Percentiles rank a stretch among this genome's conserved stretches.
Evolutionary conservation across 202 grass and related monocot genomes (phyloP).

Genomic region (Cymbopogon flexuosus): DNA sequence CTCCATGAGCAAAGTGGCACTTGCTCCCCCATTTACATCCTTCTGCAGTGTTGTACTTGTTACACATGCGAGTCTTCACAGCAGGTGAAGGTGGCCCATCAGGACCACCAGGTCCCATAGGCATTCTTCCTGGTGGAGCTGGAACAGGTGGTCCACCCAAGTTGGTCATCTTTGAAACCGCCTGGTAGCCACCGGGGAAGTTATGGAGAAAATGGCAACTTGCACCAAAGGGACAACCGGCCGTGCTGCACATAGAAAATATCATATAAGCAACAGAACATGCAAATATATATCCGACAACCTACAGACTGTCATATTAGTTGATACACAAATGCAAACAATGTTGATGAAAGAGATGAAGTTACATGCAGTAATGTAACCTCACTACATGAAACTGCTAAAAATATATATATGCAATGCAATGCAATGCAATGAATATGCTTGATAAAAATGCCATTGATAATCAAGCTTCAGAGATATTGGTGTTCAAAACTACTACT

Average conservation of each 20-base stretch:
- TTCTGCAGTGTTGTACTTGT: slow-evolving; percentile 85
- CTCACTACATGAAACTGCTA: neutral
- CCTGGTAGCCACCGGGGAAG: slow-evolving; percentile 74
- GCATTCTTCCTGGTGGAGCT: slow-evolving; percentile 52
- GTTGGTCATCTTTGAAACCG: slow-evolving; percentile 71
- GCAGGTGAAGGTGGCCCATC: slow-evolving; percentile 36
- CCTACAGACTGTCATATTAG: neutral
- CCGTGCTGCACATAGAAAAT: slow-evolving; percentile 48
- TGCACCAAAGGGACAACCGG: slow-evolving; percentile 76
- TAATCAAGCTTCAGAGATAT: neutral
- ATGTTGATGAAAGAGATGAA: neutral
- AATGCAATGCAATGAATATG: neutral
- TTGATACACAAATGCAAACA: slow-evolving; percentile 5
- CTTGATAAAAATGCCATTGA: neutral
- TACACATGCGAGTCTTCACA: slow-evolving; percentile 71
- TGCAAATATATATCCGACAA: neutral
- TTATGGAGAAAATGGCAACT: slow-evolving; percentile 84
- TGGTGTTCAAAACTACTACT: neutral
- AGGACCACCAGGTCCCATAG: slow-evolving; percentile 31
- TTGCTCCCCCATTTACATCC: slow-evolving; percentile 90
- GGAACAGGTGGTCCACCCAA: slow-evolving; percentile 43
- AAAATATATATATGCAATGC: neutral
- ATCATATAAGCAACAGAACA: slow-evolving; percentile 22
- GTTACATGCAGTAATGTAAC: neutral
- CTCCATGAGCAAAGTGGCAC: slow-evolving; percentile 85